Evolutionary conservation across 441 rosid genomes (phyloP), one percentile per base, ranked within the genome.

Genomic region (Erodium texanum): DNA sequence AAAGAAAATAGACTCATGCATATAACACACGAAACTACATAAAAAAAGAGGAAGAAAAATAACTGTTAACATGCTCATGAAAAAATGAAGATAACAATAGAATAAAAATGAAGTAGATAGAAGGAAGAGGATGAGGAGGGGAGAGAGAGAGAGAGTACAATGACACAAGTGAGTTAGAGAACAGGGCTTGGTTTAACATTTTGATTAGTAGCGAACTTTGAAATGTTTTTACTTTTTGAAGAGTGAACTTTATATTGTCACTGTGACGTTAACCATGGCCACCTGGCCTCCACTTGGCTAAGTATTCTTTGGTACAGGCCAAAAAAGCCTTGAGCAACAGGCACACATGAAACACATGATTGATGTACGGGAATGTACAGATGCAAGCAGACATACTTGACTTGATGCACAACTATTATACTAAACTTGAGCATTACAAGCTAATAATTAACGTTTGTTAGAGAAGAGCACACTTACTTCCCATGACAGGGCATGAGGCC

Each of bases 401-500:
- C 24, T 56, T 56, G 23, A 56, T 18, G 18, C 24, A 7, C 64
- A 56, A n/a, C n/a, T n/a, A n/a, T 24, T 23, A 19, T 50, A 54
- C 61, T 56, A 24, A 68, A 56, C 10, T 34, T 54, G 6, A 5
- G 3, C 24, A 64, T 54, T 19, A 27, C 4, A 27, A 66, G 62
- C 63, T 38, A 75, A 64, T 24, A 22, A 62, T 9, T 29, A 24
- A 66, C 50, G 59, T 61, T 43, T 24, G 24, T 58, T 45, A 61
- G 67, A 58, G 66, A 68, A 68, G 62, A 68, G 71, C 69, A 72
- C 24, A 65, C 56, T 80, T 83, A 89, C 95, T 89, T 89, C 95
- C 95, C 92, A 89, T 22, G 95, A 89, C 62, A 87, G 89, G 67
- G 95, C 92, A 82, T 89, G 95, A 15, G 95, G 95, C 78, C 92